Percentiles rank a stretch among this genome's conserved stretches.
phyloP scores from a whole-genome alignment of 2,329 filamentous ascomycete genomes.

The Talaromyces sp. region DNA sequence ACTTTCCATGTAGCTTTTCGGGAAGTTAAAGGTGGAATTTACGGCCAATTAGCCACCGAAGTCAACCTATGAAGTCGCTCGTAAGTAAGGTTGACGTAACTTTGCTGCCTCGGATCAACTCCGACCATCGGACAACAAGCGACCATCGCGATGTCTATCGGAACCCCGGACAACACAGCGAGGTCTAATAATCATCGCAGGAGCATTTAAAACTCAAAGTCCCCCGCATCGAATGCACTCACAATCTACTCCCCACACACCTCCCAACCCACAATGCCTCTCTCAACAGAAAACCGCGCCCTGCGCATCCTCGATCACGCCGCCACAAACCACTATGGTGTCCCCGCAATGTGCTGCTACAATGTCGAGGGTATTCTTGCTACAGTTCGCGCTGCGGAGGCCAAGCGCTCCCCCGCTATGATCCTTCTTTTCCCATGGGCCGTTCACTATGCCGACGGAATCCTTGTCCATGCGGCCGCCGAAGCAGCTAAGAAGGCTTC shows the following conservation, averaged over 20 bases:
- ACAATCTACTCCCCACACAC: slow-evolving; percentile 7
- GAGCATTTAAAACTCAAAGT: neutral
- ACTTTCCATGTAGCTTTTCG: too few species aligned
- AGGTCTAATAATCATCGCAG: neutral
- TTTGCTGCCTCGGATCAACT: slow-evolving; percentile 12
- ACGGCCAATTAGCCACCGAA: neutral
- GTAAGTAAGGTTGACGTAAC: slow-evolving; percentile 17
- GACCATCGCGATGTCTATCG: slow-evolving; percentile 1
- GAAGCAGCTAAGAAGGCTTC: slow-evolving; percentile 58
- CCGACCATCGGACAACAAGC: slow-evolving; percentile 22
- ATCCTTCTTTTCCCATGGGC: slow-evolving; percentile 77
- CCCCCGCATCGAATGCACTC: neutral
- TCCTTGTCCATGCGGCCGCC: slow-evolving; percentile 60
- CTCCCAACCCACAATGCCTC: slow-evolving; percentile 43
- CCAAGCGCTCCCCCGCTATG: slow-evolving; percentile 67
- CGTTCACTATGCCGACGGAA: slow-evolving; percentile 63
- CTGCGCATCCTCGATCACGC: slow-evolving; percentile 62
- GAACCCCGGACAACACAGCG: slow-evolving; percentile 11
- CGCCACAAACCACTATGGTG: slow-evolving; percentile 58
- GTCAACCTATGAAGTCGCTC: neutral
- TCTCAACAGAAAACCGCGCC: slow-evolving; percentile 54
- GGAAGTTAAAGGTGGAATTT: neutral
- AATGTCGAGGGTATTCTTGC: slow-evolving; percentile 73
- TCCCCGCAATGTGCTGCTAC: slow-evolving; percentile 66
- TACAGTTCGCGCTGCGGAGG: slow-evolving; percentile 69